Evolutionary conservation across 176 grass and related monocot genomes (phyloP).

Genomic region (Chloris gayana): DNA sequence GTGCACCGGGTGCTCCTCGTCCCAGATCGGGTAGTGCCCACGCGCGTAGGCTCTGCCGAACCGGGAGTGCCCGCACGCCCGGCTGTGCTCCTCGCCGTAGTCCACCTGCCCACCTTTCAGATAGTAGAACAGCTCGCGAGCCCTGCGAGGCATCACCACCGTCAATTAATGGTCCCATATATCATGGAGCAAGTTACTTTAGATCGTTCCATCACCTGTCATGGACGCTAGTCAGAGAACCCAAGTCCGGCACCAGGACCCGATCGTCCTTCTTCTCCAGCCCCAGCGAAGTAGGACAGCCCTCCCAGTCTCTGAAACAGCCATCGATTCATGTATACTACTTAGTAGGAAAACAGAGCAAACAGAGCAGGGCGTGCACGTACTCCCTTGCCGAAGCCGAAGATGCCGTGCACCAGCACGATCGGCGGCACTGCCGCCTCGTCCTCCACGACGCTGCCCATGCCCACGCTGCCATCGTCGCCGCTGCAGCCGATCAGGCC

Average conservation of each 20-base stretch:
- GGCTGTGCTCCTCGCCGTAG: conserved; percentile 86
- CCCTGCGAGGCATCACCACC: conserved; percentile 32
- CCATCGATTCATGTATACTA: too few relatives aligned
- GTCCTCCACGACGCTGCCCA: conserved; percentile 2
- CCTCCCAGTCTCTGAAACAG: conserved; percentile 66
- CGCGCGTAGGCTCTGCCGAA: conserved; percentile 61
- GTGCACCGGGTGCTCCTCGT: conserved; percentile 69
- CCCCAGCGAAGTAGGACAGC: conserved; percentile 90
- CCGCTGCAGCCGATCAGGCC: neutral
- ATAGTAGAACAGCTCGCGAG: conserved; percentile 85
- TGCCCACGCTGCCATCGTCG: neutral
- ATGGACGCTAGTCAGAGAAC: conserved; percentile 78
- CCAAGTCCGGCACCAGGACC: conserved; percentile 84
- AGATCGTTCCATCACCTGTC: conserved; percentile 45
- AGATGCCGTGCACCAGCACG: conserved; percentile 88
- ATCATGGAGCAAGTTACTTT: neutral
- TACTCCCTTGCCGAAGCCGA: conserved; percentile 93
- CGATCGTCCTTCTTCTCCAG: conserved; percentile 88
- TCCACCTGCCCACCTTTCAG: conserved; percentile 81
- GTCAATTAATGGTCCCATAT: too few relatives aligned
- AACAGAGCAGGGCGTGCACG: neutral
- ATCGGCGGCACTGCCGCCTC: conserved; percentile 59
- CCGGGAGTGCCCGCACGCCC: conserved; percentile 45
- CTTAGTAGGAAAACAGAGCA: neutral
- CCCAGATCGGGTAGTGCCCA: conserved; percentile 74